Evolutionary conservation across 1,284 basidiomycete species (phyloP).

Genomic region (Caloboletus firmus): DNA sequence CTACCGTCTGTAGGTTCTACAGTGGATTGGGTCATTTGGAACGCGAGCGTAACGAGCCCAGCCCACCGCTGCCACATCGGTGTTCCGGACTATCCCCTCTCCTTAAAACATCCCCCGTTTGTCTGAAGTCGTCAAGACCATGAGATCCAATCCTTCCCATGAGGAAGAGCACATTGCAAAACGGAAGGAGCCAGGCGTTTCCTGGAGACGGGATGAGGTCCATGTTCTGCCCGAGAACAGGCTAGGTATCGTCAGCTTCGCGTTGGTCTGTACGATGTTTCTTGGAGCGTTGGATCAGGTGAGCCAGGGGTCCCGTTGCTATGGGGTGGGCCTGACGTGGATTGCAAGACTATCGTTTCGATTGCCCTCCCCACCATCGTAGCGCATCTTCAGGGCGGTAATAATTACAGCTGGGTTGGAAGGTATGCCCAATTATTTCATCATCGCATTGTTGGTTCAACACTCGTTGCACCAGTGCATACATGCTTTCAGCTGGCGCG

Average conservation of each 20-base stretch:
- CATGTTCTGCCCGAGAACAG: slow-evolving; percentile 55
- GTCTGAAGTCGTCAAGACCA: background rate
- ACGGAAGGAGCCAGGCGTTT: slow-evolving; percentile 39
- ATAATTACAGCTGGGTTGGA: slow-evolving; percentile 73
- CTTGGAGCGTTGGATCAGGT: slow-evolving; percentile 59
- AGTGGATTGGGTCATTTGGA: background rate
- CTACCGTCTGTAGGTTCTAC: background rate
- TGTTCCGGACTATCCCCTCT: background rate
- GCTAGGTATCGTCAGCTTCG: slow-evolving; percentile 52
- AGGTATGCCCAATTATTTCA: slow-evolving; percentile 44
- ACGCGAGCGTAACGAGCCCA: background rate
- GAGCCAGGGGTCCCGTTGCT: background rate
- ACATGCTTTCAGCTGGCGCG: slow-evolving; percentile 68
- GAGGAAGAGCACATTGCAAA: background rate
- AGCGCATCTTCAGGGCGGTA: slow-evolving; percentile 63
- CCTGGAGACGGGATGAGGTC: slow-evolving; percentile 53
- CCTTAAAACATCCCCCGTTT: background rate
- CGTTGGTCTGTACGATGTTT: slow-evolving; percentile 56
- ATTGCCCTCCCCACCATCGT: slow-evolving; percentile 80
- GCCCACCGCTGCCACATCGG: background rate
- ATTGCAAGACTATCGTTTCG: slow-evolving; percentile 64
- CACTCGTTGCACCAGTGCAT: slow-evolving; percentile 47
- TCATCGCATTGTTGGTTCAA: slow-evolving; percentile 16
- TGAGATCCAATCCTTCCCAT: background rate
- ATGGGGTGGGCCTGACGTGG: background rate